phyloP scores from a whole-genome alignment of 2,329 filamentous ascomycete genomes.

The Cylindrodendrum hubeiense region DNA sequence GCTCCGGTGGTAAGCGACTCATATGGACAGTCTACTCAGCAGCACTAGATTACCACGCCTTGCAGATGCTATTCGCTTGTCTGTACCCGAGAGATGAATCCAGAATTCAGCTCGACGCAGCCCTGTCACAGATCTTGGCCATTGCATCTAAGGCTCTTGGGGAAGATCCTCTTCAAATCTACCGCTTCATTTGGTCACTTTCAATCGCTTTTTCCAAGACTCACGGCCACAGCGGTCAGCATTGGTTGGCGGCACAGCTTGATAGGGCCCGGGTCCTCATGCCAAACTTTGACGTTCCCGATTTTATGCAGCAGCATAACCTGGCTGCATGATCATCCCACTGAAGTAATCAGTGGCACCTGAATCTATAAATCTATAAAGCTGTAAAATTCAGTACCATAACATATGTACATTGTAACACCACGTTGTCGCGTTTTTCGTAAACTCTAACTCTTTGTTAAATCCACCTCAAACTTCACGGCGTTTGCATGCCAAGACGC shows the following conservation, averaged over 20 bases:
- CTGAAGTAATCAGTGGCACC: too few species aligned
- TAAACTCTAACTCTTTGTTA: too few species aligned
- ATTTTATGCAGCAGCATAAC: slow-evolving; percentile 8
- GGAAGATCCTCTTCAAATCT: slow-evolving; percentile 33
- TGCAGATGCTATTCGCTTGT: slow-evolving; percentile 26
- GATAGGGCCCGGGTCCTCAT: slow-evolving; percentile 25
- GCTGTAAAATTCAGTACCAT: too few species aligned
- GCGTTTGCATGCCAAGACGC: slow-evolving; percentile 3
- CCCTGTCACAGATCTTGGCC: slow-evolving; percentile 23
- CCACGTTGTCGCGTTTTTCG: too few species aligned
- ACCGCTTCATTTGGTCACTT: slow-evolving; percentile 40
- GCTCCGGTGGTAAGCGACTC: slow-evolving; percentile 33
- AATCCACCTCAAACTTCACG: too few species aligned
- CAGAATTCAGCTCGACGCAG: neutral
- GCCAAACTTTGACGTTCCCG: slow-evolving; percentile 34
- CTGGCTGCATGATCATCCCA: too few species aligned
- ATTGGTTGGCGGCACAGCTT: slow-evolving; percentile 33
- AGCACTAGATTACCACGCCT: slow-evolving; percentile 34
- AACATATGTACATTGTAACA: too few species aligned
- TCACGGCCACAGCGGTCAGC: slow-evolving; percentile 1
- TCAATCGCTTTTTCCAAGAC: slow-evolving; percentile 33
- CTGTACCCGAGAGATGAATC: slow-evolving; percentile 8
- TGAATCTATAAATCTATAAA: too few species aligned
- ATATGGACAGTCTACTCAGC: slow-evolving; percentile 41
- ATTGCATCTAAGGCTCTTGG: slow-evolving; percentile 34